Evolutionary conservation across 768 basidiomycete genomes (phyloP).

Genomic region (Tylopilus plumbeoviolaceoides): DNA sequence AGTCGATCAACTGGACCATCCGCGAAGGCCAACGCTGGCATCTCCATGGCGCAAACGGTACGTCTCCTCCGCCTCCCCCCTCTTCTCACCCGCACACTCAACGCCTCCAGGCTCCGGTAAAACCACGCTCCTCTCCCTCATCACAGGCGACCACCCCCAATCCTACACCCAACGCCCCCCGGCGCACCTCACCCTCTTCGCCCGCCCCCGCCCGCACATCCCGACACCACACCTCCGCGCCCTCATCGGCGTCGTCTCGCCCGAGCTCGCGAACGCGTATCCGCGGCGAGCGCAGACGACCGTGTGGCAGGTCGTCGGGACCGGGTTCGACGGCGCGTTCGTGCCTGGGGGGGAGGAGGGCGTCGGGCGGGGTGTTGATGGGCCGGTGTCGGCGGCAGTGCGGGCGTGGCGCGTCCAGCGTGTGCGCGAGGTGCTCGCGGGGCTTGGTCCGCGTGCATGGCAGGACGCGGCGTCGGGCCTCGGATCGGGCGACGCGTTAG

Average conservation of each 20-base stretch:
- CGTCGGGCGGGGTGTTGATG: slow-evolving; percentile 46
- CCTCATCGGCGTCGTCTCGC: slow-evolving; percentile 76
- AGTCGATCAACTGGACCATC: slow-evolving; percentile 79
- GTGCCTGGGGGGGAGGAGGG: slow-evolving; percentile 43
- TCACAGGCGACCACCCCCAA: slow-evolving; percentile 94
- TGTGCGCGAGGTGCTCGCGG: slow-evolving; percentile 56
- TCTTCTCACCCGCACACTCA: neutral
- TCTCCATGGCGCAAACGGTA: slow-evolving; percentile 85
- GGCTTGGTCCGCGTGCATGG: slow-evolving; percentile 62
- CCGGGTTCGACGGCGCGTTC: slow-evolving; percentile 88
- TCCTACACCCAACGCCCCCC: slow-evolving; percentile 68
- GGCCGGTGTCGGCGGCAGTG: slow-evolving; percentile 31
- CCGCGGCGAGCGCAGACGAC: slow-evolving; percentile 65
- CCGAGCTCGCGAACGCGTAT: slow-evolving; percentile 90
- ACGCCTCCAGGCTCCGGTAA: slow-evolving; percentile 75
- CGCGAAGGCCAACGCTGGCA: slow-evolving; percentile 84
- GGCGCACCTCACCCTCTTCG: slow-evolving; percentile 54
- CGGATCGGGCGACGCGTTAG: neutral
- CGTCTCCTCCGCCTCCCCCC: slow-evolving; percentile 1
- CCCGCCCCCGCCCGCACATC: slow-evolving; percentile 54
- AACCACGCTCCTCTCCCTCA: slow-evolving; percentile 83
- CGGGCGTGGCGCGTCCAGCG: slow-evolving; percentile 38
- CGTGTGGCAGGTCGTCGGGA: slow-evolving; percentile 78
- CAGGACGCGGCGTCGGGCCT: neutral
- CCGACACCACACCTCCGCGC: slow-evolving; percentile 66